phyloP scores from a whole-genome alignment of 2,329 filamentous ascomycete genomes.

The Ceratocystis smalleyi region DNA sequence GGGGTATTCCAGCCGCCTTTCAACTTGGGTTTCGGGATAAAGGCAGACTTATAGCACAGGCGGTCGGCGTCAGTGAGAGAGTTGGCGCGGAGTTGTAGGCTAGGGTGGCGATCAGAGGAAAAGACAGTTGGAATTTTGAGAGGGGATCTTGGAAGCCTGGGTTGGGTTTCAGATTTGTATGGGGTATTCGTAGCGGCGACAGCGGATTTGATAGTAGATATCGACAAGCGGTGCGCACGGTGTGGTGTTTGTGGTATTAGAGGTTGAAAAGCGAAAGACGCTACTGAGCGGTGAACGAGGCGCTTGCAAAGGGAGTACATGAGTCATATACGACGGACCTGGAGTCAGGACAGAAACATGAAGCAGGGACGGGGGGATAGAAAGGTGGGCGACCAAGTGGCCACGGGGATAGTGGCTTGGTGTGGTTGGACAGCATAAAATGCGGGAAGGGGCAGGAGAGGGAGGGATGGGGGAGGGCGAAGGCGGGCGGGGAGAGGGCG shows the following conservation, averaged over 20 bases:
- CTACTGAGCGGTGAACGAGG: neutral
- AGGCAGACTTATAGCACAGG: neutral
- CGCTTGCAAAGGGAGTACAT: neutral
- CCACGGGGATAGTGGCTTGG: neutral
- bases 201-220: neutral
- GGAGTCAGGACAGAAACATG: neutral
- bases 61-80: neutral
- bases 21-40: neutral
- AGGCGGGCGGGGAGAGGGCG: too few relatives aligned
- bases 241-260: too few relatives aligned
- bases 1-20: neutral
- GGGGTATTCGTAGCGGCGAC: neutral
- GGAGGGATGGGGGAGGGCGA: too few relatives aligned
- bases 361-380: neutral
- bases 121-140: neutral
- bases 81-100: neutral
- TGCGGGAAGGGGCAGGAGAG: neutral
- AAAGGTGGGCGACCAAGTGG: neutral
- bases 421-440: neutral
- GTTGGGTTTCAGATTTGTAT: neutral
- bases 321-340: neutral
- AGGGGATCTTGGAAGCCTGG: neutral
- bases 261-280: neutral
- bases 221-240: neutral
- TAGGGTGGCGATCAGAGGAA: neutral